Percentiles rank a stretch among this genome's conserved stretches.
Evolutionary conservation across 1,139 yeast genomes (phyloP).

Genomic region (Candida mesenterica): DNA sequence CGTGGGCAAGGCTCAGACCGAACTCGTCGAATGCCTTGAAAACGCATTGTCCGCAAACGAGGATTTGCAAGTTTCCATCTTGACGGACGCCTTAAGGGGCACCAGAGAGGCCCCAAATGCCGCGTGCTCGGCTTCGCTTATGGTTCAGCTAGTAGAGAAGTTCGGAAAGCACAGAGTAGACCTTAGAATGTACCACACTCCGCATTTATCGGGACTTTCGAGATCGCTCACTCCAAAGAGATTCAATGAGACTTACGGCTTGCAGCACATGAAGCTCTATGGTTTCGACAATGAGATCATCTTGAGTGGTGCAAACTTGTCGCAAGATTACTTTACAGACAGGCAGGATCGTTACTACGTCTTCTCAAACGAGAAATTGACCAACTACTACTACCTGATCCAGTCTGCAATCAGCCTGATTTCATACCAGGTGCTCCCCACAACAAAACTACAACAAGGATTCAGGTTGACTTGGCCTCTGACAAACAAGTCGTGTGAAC

Average conservation of each 20-base stretch:
- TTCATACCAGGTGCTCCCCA: slow-evolving; percentile 64
- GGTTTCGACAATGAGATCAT: slow-evolving; percentile 92
- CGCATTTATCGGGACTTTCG: slow-evolving; percentile 70
- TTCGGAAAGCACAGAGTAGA: slow-evolving; percentile 72
- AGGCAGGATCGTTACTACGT: slow-evolving; percentile 91
- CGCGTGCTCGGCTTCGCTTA: slow-evolving; percentile 68
- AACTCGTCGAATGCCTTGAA: slow-evolving; percentile 60
- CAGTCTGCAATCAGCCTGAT: slow-evolving; percentile 66
- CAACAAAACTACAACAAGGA: slow-evolving; percentile 39
- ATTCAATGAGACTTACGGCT: slow-evolving; percentile 86
- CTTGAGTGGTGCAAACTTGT: slow-evolving; percentile 87
- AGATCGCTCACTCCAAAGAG: slow-evolving; percentile 72
- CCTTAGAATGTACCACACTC: slow-evolving; percentile 85
- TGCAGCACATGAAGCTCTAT: slow-evolving; percentile 96
- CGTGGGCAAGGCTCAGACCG: slow-evolving; percentile 79
- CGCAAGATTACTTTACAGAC: slow-evolving; percentile 90
- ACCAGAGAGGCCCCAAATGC: slow-evolving; percentile 85
- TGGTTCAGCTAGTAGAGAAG: slow-evolving; percentile 64
- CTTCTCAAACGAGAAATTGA: slow-evolving; percentile 54
- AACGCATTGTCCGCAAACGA: slow-evolving; percentile 60
- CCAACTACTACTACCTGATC: slow-evolving; percentile 71
- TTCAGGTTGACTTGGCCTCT: slow-evolving; percentile 74
- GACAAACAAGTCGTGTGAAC: slow-evolving; percentile 70
- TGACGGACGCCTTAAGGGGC: slow-evolving; percentile 88
- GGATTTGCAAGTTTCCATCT: slow-evolving; percentile 63